These are phyloP conservation scores for Secale cereale DNA, from an alignment of 176 grass and related monocot genomes.

Conservation along the genomic window DNA sequence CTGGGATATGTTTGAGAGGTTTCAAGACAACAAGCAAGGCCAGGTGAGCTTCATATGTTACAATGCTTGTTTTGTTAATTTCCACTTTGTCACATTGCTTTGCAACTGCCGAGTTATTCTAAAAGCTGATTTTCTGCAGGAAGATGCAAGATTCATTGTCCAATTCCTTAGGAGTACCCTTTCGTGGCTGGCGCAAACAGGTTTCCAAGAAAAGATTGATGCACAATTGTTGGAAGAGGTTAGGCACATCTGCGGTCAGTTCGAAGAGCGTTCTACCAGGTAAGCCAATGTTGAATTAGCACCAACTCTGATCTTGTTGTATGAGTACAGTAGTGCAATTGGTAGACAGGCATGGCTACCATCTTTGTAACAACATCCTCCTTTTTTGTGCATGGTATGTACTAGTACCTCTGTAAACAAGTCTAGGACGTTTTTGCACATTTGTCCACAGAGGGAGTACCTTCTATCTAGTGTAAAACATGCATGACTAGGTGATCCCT, in stretches of 20 bases:
- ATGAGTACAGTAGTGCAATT: neutral
- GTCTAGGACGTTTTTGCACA: too few species aligned
- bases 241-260: conserved; percentile 4
- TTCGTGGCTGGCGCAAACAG: conserved; percentile 13
- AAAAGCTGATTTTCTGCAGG: conserved; percentile 26
- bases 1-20: conserved; percentile 29
- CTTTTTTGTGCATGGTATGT: too few species aligned
- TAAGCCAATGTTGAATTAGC: conserved; percentile 7
- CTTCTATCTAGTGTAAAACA: neutral
- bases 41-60: conserved; percentile 31
- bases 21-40: conserved; percentile 24
- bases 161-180: conserved; percentile 16
- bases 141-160: neutral
- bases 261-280: conserved; percentile 10
- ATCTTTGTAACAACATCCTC: too few species aligned
- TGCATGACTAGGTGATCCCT: neutral
- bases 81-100: neutral
- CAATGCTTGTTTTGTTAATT: neutral
- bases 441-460: too few species aligned
- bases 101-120: neutral
- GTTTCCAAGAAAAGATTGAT: neutral
- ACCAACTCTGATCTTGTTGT: neutral
- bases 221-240: conserved; percentile 27
- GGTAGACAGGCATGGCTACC: too few species aligned
- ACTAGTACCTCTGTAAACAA: too few species aligned